Conservation (phyloP, 306 rosid species). For the Sicyos baderoa region DNA sequence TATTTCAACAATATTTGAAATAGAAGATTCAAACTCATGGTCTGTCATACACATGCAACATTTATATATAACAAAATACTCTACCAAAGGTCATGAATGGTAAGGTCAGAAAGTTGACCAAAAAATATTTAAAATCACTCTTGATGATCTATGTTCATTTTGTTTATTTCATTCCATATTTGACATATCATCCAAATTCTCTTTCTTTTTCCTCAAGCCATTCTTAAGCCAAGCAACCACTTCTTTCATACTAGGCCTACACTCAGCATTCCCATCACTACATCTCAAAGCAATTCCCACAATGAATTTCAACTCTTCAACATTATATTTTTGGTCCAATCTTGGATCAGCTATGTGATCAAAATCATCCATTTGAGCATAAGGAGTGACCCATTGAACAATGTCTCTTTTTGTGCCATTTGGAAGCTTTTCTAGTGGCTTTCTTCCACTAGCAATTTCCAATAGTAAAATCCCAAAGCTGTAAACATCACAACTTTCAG, state of each 20-base stretch:
- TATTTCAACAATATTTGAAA: neutral
- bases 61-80: no score
- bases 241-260: constrained; percentile 47
- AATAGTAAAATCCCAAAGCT: constrained; percentile 78
- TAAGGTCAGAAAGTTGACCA: no score
- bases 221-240: constrained; percentile 52
- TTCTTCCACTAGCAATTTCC: constrained; percentile 59
- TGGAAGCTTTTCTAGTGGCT: constrained; percentile 75
- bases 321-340: constrained; percentile 43
- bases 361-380: constrained; percentile 38
- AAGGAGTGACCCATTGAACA: constrained; percentile 71
- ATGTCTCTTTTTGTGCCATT: constrained; percentile 73
- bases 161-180: neutral
- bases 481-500: constrained; percentile 74
- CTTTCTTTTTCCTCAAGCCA: constrained; percentile 18
- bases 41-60: no score
- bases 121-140: no score
- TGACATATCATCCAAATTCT: neutral
- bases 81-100: no score
- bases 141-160: no score
- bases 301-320: constrained; percentile 33
- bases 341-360: constrained; percentile 50
- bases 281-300: constrained; percentile 46
- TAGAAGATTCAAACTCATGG: neutral
- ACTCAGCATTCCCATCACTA: constrained; percentile 38